Percentiles rank a stretch among this genome's conserved stretches.
Evolutionary conservation across 23 red algal species (phyloP).

Genomic region (Pyropia haitanensis): DNA sequence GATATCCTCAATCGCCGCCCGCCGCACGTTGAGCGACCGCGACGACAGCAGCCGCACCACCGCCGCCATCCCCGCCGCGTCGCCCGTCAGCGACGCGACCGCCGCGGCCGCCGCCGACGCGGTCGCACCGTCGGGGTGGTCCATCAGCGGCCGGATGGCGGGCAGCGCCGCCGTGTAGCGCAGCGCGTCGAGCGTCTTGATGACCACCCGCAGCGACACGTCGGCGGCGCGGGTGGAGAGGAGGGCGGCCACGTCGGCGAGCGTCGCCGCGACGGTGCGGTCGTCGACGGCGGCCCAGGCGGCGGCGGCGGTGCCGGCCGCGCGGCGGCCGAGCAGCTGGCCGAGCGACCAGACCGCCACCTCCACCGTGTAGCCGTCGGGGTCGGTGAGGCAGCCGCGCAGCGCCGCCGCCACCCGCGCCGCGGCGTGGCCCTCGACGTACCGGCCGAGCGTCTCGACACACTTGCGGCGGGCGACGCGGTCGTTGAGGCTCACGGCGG

Average conservation of each 20-base stretch:
- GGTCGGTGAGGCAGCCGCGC: conserved; percentile 6
- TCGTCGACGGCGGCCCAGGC: neutral
- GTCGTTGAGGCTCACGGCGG: conserved; percentile 24
- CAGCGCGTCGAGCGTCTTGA: conserved; percentile 41
- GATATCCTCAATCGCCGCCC: conserved; percentile 68
- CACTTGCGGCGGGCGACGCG: conserved; percentile 44
- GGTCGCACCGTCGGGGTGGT: conserved; percentile 19
- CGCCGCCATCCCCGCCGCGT: conserved; percentile 21
- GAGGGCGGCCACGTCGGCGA: conserved; percentile 17
- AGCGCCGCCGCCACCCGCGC: conserved; percentile 19
- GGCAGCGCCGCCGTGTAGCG: conserved; percentile 17
- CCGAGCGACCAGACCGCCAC: conserved; percentile 52
- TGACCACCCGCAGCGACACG: conserved; percentile 33
- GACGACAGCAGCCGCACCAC: conserved; percentile 35
- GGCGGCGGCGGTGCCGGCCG: conserved; percentile 8
- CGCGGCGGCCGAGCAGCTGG: neutral
- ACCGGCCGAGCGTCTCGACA: conserved; percentile 55
- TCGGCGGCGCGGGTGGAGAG: conserved; percentile 7
- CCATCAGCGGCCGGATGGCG: conserved; percentile 12
- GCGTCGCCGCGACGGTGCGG: neutral
- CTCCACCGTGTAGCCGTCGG: conserved; percentile 45
- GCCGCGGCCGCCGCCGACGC: conserved; percentile 36
- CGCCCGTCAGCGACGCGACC: conserved; percentile 12
- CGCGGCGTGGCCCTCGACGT: conserved; percentile 2
- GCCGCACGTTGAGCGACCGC: conserved; percentile 27